Base-by-base conservation (phyloP, 225 moss, liverwort and hornwort species). In the Pseudoscleropodium purum region DNA sequence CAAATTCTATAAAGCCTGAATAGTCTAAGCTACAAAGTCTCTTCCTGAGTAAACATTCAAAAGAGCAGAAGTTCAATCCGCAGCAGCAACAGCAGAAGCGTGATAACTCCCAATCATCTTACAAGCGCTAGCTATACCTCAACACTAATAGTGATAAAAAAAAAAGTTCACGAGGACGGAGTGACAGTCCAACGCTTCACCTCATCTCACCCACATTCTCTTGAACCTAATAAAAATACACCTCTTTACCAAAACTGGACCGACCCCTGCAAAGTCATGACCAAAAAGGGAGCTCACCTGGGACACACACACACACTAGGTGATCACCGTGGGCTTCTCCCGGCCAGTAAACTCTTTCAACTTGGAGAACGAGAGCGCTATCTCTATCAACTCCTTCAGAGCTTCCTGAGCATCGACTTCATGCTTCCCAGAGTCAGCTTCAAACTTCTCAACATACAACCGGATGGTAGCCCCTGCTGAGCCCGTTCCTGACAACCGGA, bases 381-480 rank as follows among this genome's bases (percentile, higher is more conserved):
- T 91, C 86, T 95, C 93, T 20, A 99, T 97, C 84, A 99, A 78
- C 77, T 95, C 95, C 89, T 96, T 94, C 60, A 99, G 91, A 61
- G 99, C 96, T 43, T 93, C 94, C 93, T 97, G 96, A 8, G 99
- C 96, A 82, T 99, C 96, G 61, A 93, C 72, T 27, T 86, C 96
- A 61, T 99, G 97, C 88, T 97, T 99, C 15, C 88, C 93, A 10
- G 94, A 63, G 83, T 99, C 95, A 17, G 86, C 79, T 81, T 99
- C 99, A 26, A 97, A 97, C 85, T 97, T 96, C 89, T 99, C 99
- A 9, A 99, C 93, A 57, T 99, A 99, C 79, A 99, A 86, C 75
- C 99, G 89, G 76, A 99, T 94, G 41, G 99, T 99, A 27, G 99
- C 99, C 47, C 99, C 99, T 24, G 97, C 95, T 10, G 99, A 99